Evolutionary conservation across 169 alveolate species (phyloP).

Genomic region (Theileria equi): DNA sequence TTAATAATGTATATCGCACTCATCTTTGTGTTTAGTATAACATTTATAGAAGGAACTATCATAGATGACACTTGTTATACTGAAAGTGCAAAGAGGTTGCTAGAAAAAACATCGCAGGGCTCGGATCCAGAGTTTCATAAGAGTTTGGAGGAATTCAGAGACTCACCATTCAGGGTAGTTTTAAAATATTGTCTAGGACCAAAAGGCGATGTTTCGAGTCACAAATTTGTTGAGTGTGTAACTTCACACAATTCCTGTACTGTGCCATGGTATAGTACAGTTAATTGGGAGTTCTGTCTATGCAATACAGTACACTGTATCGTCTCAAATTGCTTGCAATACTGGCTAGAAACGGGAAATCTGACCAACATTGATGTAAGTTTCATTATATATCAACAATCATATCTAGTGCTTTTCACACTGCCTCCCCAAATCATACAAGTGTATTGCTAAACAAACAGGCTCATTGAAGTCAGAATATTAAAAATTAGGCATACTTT

Average conservation of each 20-base stretch:
- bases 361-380: conserved; percentile 28
- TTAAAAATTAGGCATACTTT: conserved; percentile 11
- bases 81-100: conserved; percentile 2
- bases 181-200: conserved; percentile 51
- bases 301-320: conserved; percentile 47
- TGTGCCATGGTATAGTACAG: conserved; percentile 2
- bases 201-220: conserved; percentile 29
- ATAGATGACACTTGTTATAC: conserved; percentile 40
- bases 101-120: neutral
- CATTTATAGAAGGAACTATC: too few species aligned
- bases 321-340: conserved; percentile 18
- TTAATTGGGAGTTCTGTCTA: conserved; percentile 53
- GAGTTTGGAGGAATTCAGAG: neutral
- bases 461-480: conserved; percentile 5
- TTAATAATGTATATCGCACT: neutral
- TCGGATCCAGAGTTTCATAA: neutral
- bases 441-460: conserved; percentile 39
- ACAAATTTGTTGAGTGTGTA: conserved; percentile 37
- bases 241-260: conserved; percentile 40
- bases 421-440: conserved; percentile 12
- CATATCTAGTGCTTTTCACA: conserved; percentile 28
- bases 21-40: neutral
- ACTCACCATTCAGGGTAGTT: conserved; percentile 9
- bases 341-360: conserved; percentile 26
- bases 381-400: neutral